Base-by-base conservation (phyloP, 352 stramenopile species). In the Plasmopara muralis region DNA sequence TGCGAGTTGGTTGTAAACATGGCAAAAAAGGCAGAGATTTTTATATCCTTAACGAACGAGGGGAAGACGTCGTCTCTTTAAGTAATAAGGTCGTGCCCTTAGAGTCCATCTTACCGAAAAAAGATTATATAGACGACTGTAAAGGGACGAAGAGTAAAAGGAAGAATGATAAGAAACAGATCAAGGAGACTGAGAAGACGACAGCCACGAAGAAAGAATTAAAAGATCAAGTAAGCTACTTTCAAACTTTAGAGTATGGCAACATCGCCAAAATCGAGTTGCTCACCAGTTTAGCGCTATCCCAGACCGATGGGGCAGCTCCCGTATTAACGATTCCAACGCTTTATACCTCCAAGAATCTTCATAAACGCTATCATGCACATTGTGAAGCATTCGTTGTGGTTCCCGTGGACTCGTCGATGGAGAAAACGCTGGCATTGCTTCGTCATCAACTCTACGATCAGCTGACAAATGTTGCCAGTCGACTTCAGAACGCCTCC, bases 231-330 rank as follows among this genome's bases (percentile, higher is more conserved):
- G 0, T 54, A 20, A 43, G 53, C 2, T 60, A 61, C 14, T 40
- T 72, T 30, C 33, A 40, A 29, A 80, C 72, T 0, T 48, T 88
- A n/a, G 77, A 86, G 53, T 86, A 83, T 41, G 72, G 74, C 0
- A 62, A 76, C 9, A 74, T 88, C 29, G 53, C 63, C 0, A 74
- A 70, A 13, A 16, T 86, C 1, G 62, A 83, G 34, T 18, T 88
- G 18, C 57, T 88, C 5, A 49, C 68, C 2, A 69, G 56, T 53
- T 57, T 88, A 6, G 53, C 66, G 0, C 55, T 65, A 4, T 14
- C 62, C 15, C 43, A 60, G 29, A 29, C 50, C 0, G 28, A 55
- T 25, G 35, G 38, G 2, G 39, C 37, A 15, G 54, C 70, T 4
- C 72, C 68, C 1, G 47, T 71, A n/a, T 30, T 82, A 47, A 66